Percentiles rank a stretch among this genome's conserved stretches.
These are phyloP conservation scores for Termitomyces sp. DNA, from an alignment of 768 basidiomycete species.

Conservation along the genomic window DNA sequence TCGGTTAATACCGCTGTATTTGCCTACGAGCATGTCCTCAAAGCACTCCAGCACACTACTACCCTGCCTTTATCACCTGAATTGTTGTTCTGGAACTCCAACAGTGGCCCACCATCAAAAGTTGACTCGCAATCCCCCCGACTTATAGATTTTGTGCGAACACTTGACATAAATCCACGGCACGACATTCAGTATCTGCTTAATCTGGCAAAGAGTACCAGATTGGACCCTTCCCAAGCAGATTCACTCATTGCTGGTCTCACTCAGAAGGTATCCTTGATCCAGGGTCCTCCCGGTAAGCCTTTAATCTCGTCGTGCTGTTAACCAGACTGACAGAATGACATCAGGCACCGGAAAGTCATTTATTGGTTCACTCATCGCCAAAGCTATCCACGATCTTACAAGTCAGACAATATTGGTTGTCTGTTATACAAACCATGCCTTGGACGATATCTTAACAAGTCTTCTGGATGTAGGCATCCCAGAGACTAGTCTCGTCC, in stretches of 20 bases:
- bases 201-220: background rate
- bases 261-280: background rate
- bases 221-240: background rate
- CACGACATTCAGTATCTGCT: background rate
- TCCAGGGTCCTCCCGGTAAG: conserved; percentile 2
- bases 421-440: background rate
- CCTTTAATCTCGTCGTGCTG: background rate
- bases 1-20: background rate
- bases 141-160: background rate
- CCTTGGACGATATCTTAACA: conserved; percentile 2
- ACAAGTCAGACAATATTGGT: background rate
- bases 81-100: background rate
- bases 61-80: background rate
- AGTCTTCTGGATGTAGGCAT: background rate
- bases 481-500: background rate
- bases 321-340: background rate
- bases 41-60: background rate
- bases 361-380: background rate
- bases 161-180: background rate
- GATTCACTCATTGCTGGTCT: background rate
- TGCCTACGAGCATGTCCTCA: background rate
- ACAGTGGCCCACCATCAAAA: background rate
- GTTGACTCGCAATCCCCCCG: background rate
- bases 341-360: background rate
- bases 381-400: background rate